Evolutionary conservation across 2,329 filamentous ascomycete genomes (phyloP).

Genomic region (Calonectria henricotiae): DNA sequence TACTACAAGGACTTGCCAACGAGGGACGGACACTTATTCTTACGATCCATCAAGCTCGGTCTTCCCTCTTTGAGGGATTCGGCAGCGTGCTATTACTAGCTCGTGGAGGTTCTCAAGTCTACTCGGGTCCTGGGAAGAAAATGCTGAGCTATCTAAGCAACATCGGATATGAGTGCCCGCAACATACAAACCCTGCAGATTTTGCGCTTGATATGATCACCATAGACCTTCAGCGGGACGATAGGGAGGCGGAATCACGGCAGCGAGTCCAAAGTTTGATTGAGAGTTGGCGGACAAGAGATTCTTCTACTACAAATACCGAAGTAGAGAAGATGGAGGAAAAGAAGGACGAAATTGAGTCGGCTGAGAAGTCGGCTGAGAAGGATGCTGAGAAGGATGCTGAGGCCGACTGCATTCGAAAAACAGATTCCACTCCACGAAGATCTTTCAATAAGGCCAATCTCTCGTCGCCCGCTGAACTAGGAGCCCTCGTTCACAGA

Average conservation of each 20-base stretch:
- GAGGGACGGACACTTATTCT: slow-evolving; percentile 83
- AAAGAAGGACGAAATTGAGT: slow-evolving; percentile 14
- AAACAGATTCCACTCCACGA: slow-evolving; percentile 52
- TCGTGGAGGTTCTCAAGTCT: slow-evolving; percentile 78
- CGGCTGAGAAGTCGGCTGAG: background rate
- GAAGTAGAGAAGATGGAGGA: slow-evolving; percentile 53
- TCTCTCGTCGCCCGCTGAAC: slow-evolving; percentile 79
- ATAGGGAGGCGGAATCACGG: slow-evolving; percentile 75
- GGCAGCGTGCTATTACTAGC: slow-evolving; percentile 81
- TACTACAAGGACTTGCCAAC: slow-evolving; percentile 78
- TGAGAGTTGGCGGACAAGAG: slow-evolving; percentile 67
- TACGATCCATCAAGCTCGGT: slow-evolving; percentile 85
- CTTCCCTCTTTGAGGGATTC: slow-evolving; percentile 81
- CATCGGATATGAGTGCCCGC: slow-evolving; percentile 77
- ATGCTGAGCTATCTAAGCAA: slow-evolving; percentile 78
- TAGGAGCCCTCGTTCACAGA: slow-evolving; percentile 78
- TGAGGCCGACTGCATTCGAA: background rate
- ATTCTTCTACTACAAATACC: slow-evolving; percentile 29
- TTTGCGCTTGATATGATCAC: slow-evolving; percentile 85
- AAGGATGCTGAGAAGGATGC: background rate
- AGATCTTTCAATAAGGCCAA: slow-evolving; percentile 63
- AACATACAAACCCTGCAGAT: slow-evolving; percentile 83
- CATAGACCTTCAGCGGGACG: slow-evolving; percentile 79
- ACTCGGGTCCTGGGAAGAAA: slow-evolving; percentile 73
- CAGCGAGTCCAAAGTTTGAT: slow-evolving; percentile 76